Conservation (phyloP, 176 grass and related monocot genomes). For the Phoenix dactylifera region DNA sequence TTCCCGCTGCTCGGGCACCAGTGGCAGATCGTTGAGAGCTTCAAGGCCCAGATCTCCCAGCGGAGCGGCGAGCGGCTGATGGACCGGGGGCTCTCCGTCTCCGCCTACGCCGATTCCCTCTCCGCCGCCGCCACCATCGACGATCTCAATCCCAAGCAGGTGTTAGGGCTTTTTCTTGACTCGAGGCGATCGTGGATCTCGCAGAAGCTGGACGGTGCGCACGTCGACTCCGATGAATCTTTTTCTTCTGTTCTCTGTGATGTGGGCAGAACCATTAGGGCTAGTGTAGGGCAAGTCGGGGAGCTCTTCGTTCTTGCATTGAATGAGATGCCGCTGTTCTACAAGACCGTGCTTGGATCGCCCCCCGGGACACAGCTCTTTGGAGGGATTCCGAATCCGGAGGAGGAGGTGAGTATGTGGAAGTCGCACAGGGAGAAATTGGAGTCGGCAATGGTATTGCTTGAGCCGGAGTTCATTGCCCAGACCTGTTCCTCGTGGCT, state of each 20-base stretch:
- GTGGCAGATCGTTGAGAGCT: conserved; percentile 89
- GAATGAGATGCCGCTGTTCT: conserved; percentile 81
- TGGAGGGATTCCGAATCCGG: conserved; percentile 83
- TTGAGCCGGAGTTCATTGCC: conserved; percentile 57
- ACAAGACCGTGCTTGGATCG: conserved; percentile 72
- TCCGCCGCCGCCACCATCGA: conserved; percentile 60
- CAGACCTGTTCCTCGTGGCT: conserved; percentile 62
- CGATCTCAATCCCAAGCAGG: conserved; percentile 50
- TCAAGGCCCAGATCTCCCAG: conserved; percentile 74
- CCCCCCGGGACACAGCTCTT: conserved; percentile 76
- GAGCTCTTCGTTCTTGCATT: conserved; percentile 68
- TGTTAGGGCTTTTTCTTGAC: conserved; percentile 53
- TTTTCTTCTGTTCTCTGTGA: conserved; percentile 66
- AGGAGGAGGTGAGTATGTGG: conserved; percentile 70
- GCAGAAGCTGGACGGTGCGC: conserved; percentile 39
- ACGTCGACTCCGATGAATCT: conserved; percentile 36
- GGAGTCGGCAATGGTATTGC: conserved; percentile 68
- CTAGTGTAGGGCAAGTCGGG: conserved; percentile 67
- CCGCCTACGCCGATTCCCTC: conserved; percentile 75
- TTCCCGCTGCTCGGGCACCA: conserved; percentile 84
- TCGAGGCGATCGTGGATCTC: conserved; percentile 79
- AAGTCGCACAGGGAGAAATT: conserved; percentile 76
- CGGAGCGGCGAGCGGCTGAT: conserved; percentile 64
- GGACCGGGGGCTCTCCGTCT: conserved; percentile 51
- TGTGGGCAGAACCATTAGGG: conserved; percentile 48